These are phyloP conservation scores for Lasiosphaeria miniovina DNA, from an alignment of 495 filamentous ascomycete species.

Conservation along the genomic window DNA sequence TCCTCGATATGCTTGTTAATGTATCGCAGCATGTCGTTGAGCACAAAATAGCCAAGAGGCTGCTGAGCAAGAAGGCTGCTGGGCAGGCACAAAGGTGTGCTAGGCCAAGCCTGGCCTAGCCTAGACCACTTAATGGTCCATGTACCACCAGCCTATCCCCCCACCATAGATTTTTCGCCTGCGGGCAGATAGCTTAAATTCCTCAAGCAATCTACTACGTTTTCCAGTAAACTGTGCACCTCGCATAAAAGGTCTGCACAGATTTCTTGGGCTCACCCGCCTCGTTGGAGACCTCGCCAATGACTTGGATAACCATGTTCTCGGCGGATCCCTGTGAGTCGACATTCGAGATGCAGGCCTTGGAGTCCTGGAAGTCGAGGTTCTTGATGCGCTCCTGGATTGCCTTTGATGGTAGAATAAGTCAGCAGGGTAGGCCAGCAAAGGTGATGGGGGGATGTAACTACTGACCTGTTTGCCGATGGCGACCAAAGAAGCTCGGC, in stretches of 20 bases:
- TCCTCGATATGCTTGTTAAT: constrained; percentile 75
- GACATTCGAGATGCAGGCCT: constrained; percentile 96
- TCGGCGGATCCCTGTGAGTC: constrained; percentile 90
- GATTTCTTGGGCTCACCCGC: constrained; percentile 87
- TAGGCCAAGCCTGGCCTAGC: too few species aligned
- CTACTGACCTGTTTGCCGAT: constrained; percentile 77
- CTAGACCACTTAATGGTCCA: too few species aligned
- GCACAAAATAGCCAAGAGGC: constrained; percentile 94
- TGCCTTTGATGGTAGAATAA: constrained; percentile 49
- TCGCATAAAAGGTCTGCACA: constrained; percentile 96
- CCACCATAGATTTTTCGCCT: too few species aligned
- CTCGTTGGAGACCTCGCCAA: constrained; percentile 96
- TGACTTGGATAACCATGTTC: constrained; percentile 94
- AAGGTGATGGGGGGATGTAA: neutral
- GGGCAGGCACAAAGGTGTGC: constrained; percentile 94
- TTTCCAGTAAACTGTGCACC: too few species aligned
- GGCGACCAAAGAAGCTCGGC: constrained; percentile 77
- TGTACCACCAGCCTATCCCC: too few species aligned
- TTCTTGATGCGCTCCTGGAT: constrained; percentile 93
- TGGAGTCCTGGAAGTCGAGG: constrained; percentile 94
- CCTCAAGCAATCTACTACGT: too few species aligned
- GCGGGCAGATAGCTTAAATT: too few species aligned
- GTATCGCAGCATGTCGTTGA: constrained; percentile 97
- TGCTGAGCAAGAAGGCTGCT: constrained; percentile 56
- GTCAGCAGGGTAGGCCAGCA: neutral